These are phyloP conservation scores for Barbatosphaeria neglecta DNA, from an alignment of 495 filamentous ascomycete genomes.

Conservation along the genomic window DNA sequence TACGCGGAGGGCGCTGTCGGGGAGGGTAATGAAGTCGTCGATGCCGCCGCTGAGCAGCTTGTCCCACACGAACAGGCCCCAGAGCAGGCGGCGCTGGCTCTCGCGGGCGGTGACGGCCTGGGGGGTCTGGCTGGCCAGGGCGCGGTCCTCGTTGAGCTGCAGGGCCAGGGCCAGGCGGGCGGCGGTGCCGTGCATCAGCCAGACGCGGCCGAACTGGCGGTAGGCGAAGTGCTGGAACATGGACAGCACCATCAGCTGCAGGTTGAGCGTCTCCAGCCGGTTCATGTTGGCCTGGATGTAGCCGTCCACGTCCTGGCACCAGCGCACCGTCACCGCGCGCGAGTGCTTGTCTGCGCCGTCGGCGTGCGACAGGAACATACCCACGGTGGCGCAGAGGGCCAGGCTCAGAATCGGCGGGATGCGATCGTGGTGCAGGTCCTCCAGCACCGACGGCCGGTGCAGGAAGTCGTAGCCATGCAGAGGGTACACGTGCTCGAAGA, in stretches of 20 bases:
- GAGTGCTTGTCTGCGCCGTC: too few species aligned
- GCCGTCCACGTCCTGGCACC: background rate
- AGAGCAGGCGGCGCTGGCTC: background rate
- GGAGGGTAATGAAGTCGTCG: background rate
- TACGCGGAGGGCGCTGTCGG: background rate
- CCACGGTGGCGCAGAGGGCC: background rate
- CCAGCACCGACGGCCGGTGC: constrained; percentile 12
- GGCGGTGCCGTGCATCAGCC: background rate
- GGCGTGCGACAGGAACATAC: background rate
- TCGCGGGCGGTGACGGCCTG: background rate
- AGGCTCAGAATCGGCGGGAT: background rate
- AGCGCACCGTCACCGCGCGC: background rate
- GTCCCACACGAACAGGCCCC: background rate
- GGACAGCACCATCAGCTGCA: background rate
- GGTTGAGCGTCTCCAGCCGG: background rate
- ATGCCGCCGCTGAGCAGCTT: background rate
- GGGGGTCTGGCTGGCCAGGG: background rate
- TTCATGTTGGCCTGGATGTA: background rate
- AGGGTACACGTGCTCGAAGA: constrained; percentile 16
- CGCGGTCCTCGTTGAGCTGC: background rate
- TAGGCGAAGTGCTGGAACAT: background rate
- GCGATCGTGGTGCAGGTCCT: background rate
- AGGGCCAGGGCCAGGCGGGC: background rate
- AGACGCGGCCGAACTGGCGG: background rate
- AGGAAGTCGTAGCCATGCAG: constrained; percentile 17